Evolutionary conservation across 805 yeast genomes (phyloP).

Genomic region (Yarrowia yakushimensis): DNA sequence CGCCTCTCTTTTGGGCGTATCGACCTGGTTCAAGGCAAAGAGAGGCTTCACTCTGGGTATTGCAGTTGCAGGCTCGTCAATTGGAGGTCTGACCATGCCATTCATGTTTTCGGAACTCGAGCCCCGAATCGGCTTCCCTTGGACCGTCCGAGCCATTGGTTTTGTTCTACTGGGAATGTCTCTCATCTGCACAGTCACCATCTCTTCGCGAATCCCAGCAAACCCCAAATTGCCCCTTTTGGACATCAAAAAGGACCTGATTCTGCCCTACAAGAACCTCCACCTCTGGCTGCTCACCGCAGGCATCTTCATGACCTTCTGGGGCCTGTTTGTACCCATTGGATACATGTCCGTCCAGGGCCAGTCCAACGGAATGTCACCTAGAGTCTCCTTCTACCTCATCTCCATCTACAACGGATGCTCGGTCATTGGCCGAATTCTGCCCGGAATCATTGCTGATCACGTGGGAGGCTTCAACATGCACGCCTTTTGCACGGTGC

Average conservation of each 20-base stretch:
- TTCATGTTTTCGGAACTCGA: conserved; percentile 48
- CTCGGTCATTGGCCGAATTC: conserved; percentile 52
- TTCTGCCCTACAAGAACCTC: conserved; percentile 1
- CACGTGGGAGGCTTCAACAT: conserved; percentile 54
- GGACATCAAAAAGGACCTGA: conserved; percentile 29
- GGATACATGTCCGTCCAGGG: conserved; percentile 61
- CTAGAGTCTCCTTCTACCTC: conserved; percentile 38
- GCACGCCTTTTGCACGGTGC: conserved; percentile 46
- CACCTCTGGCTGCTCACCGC: conserved; percentile 33
- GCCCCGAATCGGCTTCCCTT: conserved; percentile 49
- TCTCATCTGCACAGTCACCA: conserved; percentile 37
- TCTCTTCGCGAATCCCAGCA: conserved; percentile 37
- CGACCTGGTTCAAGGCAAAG: conserved; percentile 59
- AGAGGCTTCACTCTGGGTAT: conserved; percentile 61
- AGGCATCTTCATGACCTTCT: conserved; percentile 44
- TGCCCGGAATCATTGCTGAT: conserved; percentile 58
- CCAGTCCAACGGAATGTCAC: conserved; percentile 30
- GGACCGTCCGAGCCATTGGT: conserved; percentile 55
- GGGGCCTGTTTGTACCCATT: conserved; percentile 49
- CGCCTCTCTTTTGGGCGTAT: conserved; percentile 47
- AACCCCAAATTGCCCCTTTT: conserved; percentile 30
- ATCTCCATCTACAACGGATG: conserved; percentile 48
- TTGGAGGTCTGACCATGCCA: conserved; percentile 64
- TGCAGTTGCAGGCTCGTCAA: conserved; percentile 62
- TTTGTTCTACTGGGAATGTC: conserved; percentile 34